phyloP scores from a whole-genome alignment of 371 early-diverging fungal genomes.

The Zancudomyces culisetae region DNA sequence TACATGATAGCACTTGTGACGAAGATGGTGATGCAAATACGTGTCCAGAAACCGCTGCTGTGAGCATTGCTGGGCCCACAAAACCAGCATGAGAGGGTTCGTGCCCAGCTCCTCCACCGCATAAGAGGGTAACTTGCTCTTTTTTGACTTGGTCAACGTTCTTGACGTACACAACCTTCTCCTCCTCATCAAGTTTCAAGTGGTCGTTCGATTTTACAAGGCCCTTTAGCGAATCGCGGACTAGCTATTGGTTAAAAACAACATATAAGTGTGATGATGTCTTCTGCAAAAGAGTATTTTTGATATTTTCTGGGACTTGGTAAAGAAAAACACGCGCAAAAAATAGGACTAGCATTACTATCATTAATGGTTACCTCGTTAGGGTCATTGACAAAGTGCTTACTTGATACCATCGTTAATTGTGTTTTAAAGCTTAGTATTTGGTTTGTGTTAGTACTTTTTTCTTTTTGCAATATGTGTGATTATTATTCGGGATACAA shows the following conservation, averaged over 20 bases:
- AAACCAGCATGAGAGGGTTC: constrained; percentile 64
- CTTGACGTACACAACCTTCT: constrained; percentile 26
- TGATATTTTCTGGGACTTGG: neutral
- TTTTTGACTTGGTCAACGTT: constrained; percentile 29
- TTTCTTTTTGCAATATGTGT: too few species aligned
- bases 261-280: neutral
- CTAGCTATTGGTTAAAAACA: constrained; percentile 10
- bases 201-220: constrained; percentile 27
- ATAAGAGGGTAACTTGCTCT: constrained; percentile 49
- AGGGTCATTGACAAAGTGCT: constrained; percentile 29
- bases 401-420: constrained; percentile 17
- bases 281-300: neutral
- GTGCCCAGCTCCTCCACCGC: constrained; percentile 71
- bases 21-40: constrained; percentile 69
- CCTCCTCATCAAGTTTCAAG: constrained; percentile 19
- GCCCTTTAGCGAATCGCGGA: constrained; percentile 30
- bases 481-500: too few species aligned
- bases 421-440: too few species aligned
- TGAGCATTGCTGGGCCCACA: constrained; percentile 49
- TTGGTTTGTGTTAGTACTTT: too few species aligned
- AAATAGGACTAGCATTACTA: neutral
- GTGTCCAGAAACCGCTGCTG: constrained; percentile 61
- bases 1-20: constrained; percentile 44
- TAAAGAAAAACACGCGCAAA: neutral
- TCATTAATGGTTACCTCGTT: constrained; percentile 14